Evolutionary conservation across 352 stramenopile species (phyloP).

Genomic region (Blastocystis sp.): DNA sequence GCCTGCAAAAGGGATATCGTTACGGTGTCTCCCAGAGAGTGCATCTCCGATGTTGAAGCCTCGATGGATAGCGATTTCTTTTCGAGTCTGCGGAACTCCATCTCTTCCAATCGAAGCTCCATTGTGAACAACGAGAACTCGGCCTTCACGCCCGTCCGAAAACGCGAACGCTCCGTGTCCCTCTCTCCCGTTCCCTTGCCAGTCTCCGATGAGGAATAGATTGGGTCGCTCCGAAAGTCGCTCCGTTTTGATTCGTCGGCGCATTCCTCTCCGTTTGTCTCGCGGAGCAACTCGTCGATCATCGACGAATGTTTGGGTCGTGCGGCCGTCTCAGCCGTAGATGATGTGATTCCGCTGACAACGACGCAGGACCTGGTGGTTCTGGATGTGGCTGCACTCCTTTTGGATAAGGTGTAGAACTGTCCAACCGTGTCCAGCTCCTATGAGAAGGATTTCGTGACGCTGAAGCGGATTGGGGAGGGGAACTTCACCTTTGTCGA

Average conservation of each 20-base stretch:
- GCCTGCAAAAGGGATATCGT: neutral
- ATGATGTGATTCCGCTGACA: constrained; percentile 2
- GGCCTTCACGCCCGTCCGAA: constrained; percentile 40
- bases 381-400: neutral
- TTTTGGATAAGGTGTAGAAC: neutral
- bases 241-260: constrained; percentile 56
- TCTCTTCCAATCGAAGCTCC: neutral
- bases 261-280: constrained; percentile 44
- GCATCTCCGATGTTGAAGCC: neutral
- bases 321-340: neutral
- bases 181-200: neutral
- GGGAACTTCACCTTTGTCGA: constrained; percentile 69
- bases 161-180: constrained; percentile 2
- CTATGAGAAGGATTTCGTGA: constrained; percentile 70
- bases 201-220: neutral
- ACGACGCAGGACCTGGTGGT: constrained; percentile 19
- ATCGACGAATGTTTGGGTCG: constrained; percentile 15
- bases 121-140: neutral
- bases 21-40: neutral
- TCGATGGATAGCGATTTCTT: neutral
- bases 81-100: constrained; percentile 8
- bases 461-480: constrained; percentile 48
- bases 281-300: constrained; percentile 20
- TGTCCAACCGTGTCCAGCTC: constrained; percentile 14
- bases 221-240: constrained; percentile 9